phyloP scores from a whole-genome alignment of 345 rosid genomes.

The Rubroshorea leprosula region DNA sequence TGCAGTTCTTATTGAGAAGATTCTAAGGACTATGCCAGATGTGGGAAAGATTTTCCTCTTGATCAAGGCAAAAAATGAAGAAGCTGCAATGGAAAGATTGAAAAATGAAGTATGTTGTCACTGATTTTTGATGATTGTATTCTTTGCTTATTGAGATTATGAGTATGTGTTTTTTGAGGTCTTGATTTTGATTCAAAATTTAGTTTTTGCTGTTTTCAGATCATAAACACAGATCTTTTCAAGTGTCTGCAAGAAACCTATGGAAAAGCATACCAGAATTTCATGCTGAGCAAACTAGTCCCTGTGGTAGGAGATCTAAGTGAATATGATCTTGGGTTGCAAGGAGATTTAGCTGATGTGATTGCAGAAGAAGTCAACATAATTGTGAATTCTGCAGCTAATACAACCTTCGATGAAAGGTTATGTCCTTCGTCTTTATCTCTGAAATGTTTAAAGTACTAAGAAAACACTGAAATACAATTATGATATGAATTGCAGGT shows the following conservation, averaged over 20 bases:
- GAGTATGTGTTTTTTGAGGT: slow-evolving; percentile 40
- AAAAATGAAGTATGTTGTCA: slow-evolving; percentile 55
- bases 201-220: slow-evolving; percentile 34
- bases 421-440: neutral
- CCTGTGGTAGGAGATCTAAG: slow-evolving; percentile 81
- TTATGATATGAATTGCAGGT: slow-evolving; percentile 34
- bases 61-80: slow-evolving; percentile 71
- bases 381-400: slow-evolving; percentile 62
- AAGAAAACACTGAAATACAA: neutral
- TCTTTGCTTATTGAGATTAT: neutral
- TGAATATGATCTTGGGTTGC: slow-evolving; percentile 59
- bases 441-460: neutral
- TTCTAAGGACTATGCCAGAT: slow-evolving; percentile 71
- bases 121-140: neutral
- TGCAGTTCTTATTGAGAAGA: slow-evolving; percentile 85
- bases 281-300: slow-evolving; percentile 73
- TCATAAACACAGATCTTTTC: slow-evolving; percentile 76
- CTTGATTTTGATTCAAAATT: slow-evolving; percentile 5
- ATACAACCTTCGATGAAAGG: slow-evolving; percentile 81
- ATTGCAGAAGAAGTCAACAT: slow-evolving; percentile 52
- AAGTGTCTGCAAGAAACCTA: slow-evolving; percentile 59
- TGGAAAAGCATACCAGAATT: slow-evolving; percentile 67
- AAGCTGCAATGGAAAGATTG: slow-evolving; percentile 68
- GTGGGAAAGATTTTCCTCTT: slow-evolving; percentile 80
- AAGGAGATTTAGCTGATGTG: slow-evolving; percentile 47